Base-by-base conservation (phyloP, 202 grass and related monocot species). In the Setaria italica region DNA sequence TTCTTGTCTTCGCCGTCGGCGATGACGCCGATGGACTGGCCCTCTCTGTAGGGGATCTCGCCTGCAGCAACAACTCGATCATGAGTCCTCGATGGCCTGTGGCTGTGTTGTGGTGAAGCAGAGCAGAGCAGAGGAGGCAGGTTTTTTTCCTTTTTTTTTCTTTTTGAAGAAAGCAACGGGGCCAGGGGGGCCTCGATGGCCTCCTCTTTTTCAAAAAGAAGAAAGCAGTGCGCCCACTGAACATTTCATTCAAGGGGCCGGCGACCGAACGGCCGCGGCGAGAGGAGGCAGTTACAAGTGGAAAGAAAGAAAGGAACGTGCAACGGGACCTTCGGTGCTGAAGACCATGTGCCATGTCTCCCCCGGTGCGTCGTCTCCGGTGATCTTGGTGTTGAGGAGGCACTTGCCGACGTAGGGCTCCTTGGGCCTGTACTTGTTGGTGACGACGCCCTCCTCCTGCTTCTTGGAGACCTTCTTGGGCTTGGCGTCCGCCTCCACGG, bases 331-430 rank as follows among this genome's bases (percentile, higher is more conserved):
- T 19, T 95, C 90, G 12, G 83, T 86, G 85, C 46, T 84, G 92
- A 95, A 95, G 76, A 95, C 74, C 90, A 95, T 95, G 90, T 95
- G 92, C 90, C 92, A 95, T 0, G 92, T 95, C 85, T 95, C 92
- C 11, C 90, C 92, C 0, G 92, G 92, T 4, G 92, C 92, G 72
- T 95, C 90, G 53, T 88, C 92, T 13, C 65, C 90, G 32, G 92
- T 95, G 92, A 95, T 95, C 90, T 88, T 92, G 88, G 90, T 90
- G 83, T 95, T 95, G 75, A 95, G 92, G 65, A 95, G 92, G 90
- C 88, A 90, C 50, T 78, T 90, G 57, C 92, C 90, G 43, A 82
- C 21, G 83, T 92, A 95, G 0, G 92, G 90, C 34, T 95, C 92
- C 88, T 92, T 95, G 79, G 92, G 92, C 76, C 57, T 88, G 88